These are phyloP conservation scores for Castanea crenata DNA, from an alignment of 306 rosid species.

Conservation along the genomic window DNA sequence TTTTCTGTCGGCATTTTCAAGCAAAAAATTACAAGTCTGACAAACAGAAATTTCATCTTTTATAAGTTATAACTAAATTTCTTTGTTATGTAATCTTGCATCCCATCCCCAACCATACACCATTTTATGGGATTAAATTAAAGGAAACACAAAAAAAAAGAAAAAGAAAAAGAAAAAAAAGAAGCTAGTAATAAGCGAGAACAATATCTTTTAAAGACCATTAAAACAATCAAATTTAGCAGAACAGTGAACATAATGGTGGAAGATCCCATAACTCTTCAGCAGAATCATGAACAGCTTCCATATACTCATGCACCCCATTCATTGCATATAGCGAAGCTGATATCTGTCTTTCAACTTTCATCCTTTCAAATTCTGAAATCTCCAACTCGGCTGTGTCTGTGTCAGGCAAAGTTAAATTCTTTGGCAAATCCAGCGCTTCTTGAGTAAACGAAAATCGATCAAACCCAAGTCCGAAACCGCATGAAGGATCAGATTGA, in stretches of 20 bases:
- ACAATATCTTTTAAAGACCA: slow-evolving; percentile 12
- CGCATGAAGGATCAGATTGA: slow-evolving; percentile 43
- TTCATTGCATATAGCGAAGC: slow-evolving; percentile 89
- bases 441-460: slow-evolving; percentile 46
- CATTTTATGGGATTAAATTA: slow-evolving; percentile 11
- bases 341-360: slow-evolving; percentile 87
- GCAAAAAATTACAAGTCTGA: neutral
- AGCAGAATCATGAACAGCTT: slow-evolving; percentile 62
- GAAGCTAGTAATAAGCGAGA: slow-evolving; percentile 7
- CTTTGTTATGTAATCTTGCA: slow-evolving; percentile 22
- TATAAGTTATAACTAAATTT: neutral
- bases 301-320: slow-evolving; percentile 92
- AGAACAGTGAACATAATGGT: slow-evolving; percentile 67
- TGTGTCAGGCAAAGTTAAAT: slow-evolving; percentile 9
- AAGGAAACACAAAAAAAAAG: neutral
- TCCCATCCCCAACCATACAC: slow-evolving; percentile 20
- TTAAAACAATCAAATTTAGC: slow-evolving; percentile 31
- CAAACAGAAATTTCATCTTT: slow-evolving; percentile 17
- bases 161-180: neutral
- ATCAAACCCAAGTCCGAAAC: slow-evolving; percentile 40
- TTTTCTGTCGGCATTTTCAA: neutral
- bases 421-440: slow-evolving; percentile 50
- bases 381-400: slow-evolving; percentile 38
- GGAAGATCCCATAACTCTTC: slow-evolving; percentile 90
- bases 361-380: slow-evolving; percentile 79